Conservation (phyloP, 2,329 filamentous ascomycete species). For the Magnaporthiopsis poae region DNA sequence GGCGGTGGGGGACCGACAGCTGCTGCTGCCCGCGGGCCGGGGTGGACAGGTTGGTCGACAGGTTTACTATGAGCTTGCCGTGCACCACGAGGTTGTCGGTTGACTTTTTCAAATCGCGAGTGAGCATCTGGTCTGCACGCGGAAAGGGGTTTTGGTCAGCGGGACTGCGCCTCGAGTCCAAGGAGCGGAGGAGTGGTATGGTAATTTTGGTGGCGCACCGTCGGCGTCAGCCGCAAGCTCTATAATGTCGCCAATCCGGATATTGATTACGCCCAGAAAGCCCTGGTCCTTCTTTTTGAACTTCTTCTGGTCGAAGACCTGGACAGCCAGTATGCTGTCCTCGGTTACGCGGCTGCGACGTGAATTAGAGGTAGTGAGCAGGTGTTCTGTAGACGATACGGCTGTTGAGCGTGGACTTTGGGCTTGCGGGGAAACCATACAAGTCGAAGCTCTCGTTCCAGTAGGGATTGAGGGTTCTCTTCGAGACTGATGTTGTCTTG, state of each 20-base stretch:
- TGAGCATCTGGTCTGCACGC: constrained; percentile 87
- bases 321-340: constrained; percentile 91
- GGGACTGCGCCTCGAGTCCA: constrained; percentile 11
- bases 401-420: not conserved
- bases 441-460: constrained; percentile 99
- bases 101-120: constrained; percentile 90
- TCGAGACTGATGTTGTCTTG: constrained; percentile 92
- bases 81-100: constrained; percentile 97
- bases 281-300: constrained; percentile 99
- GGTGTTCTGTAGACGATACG: not conserved
- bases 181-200: not conserved
- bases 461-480: constrained; percentile 96
- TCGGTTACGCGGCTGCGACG: constrained; percentile 69
- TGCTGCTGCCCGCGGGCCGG: constrained; percentile 48
- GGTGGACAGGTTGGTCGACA: constrained; percentile 76
- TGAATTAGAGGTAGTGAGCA: constrained; percentile 5
- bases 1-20: constrained; percentile 23
- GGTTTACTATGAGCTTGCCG: constrained; percentile 90
- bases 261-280: constrained; percentile 94
- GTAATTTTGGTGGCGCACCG: constrained; percentile 43
- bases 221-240: constrained; percentile 83
- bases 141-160: constrained; percentile 17
- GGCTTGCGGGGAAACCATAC: constrained; percentile 42
- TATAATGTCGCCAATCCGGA: constrained; percentile 87
- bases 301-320: constrained; percentile 99